A percentile compares a stretch with the other conserved stretches of the same genome.
These are phyloP conservation scores for Craspedostauros australis DNA, from an alignment of 108 stramenopile species.

Conservation along the genomic window DNA sequence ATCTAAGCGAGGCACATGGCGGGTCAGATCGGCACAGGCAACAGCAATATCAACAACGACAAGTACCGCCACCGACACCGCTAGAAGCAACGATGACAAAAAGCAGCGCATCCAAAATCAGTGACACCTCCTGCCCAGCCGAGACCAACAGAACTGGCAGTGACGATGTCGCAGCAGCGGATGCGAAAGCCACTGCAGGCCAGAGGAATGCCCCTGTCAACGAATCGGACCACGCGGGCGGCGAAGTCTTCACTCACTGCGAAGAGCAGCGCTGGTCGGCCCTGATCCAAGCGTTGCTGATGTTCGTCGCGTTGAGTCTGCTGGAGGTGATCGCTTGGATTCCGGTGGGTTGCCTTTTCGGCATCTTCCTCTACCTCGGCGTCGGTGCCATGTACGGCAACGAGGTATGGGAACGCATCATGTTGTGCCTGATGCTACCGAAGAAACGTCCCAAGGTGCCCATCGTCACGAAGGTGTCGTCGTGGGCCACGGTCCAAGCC, in stretches of 20 bases:
- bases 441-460: constrained; percentile 44
- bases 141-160: too few relatives aligned
- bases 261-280: constrained; percentile 52
- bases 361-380: constrained; percentile 82
- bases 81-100: too few relatives aligned
- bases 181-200: too few relatives aligned
- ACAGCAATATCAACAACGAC: too few relatives aligned
- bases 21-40: too few relatives aligned
- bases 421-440: constrained; percentile 34
- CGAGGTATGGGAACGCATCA: constrained; percentile 81
- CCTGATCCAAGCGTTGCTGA: constrained; percentile 26
- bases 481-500: constrained; percentile 28
- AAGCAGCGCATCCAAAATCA: too few relatives aligned
- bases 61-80: too few relatives aligned
- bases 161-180: too few relatives aligned
- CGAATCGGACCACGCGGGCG: constrained; percentile 21
- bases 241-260: constrained; percentile 28
- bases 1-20: too few relatives aligned
- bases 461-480: constrained; percentile 44
- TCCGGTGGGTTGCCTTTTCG: constrained; percentile 44
- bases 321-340: constrained; percentile 25
- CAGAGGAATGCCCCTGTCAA: too few relatives aligned
- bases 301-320: constrained; percentile 28
- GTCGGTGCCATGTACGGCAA: constrained; percentile 66
- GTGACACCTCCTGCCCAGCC: too few relatives aligned